Conservation (phyloP, 1,284 basidiomycete genomes). For the Apiotrichum akiyoshidainum region DNA sequence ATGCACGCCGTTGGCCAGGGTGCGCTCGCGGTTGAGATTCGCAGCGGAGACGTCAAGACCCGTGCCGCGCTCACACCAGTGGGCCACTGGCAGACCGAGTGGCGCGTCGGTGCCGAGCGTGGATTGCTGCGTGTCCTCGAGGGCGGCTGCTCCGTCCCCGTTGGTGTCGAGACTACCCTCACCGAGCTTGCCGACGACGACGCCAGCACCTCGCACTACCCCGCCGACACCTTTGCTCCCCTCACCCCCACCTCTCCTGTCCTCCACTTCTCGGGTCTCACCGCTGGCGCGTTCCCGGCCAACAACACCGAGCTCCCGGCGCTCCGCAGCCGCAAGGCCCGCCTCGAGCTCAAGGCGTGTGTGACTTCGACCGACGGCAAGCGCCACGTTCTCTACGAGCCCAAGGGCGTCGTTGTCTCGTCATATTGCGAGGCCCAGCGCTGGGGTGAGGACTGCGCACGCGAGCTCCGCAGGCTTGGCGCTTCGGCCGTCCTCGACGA, state of each 20-base stretch:
- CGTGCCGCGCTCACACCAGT: constrained; percentile 63
- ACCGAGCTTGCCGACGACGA: constrained; percentile 25
- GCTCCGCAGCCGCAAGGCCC: constrained; percentile 36
- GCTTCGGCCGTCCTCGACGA: constrained; percentile 74
- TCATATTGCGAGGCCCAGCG: constrained; percentile 62
- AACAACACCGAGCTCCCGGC: constrained; percentile 20
- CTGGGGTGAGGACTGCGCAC: constrained; percentile 66
- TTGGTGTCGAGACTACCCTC: constrained; percentile 69
- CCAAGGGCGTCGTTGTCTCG: constrained; percentile 58
- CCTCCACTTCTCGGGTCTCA: constrained; percentile 46
- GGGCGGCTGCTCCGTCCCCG: constrained; percentile 95
- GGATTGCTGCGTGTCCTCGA: constrained; percentile 82
- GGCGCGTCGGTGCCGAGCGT: constrained; percentile 76
- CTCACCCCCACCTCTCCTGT: constrained; percentile 33
- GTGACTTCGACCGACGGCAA: constrained; percentile 74
- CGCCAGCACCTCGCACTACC: constrained; percentile 13
- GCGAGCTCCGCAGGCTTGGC: constrained; percentile 62
- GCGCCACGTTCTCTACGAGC: constrained; percentile 65
- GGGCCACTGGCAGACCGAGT: constrained; percentile 72
- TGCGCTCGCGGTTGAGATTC: constrained; percentile 84
- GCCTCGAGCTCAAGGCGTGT: constrained; percentile 67
- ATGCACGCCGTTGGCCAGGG: constrained; percentile 93
- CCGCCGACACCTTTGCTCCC: constrained; percentile 19
- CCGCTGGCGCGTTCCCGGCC: constrained; percentile 11
- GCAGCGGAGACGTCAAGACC: constrained; percentile 64